Base-by-base conservation (phyloP, 805 yeast genomes). In the Brettanomyces sp. region DNA sequence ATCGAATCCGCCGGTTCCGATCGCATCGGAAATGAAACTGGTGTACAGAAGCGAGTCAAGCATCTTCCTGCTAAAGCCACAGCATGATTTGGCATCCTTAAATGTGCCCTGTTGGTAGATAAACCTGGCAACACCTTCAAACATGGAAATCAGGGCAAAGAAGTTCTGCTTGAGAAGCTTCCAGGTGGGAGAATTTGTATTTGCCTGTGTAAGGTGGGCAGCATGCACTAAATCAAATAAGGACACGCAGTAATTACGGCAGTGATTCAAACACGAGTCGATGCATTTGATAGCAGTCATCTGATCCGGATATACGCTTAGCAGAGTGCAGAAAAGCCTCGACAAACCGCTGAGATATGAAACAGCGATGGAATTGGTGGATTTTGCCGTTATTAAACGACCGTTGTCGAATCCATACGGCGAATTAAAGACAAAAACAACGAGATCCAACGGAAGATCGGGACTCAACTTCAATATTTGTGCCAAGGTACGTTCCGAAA, bases 1-100 rank as follows among this genome's bases (percentile, higher is more conserved):
- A 47, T 77, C 79, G 55, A 80, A 80, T 3, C 85, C 85, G 4
- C 84, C 85, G 23, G 75, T 73, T 0, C 86, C 86, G 7, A 80
- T 71, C 22, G 73, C 64, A 28, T 73, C 69, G 24, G 79, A 54
- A 7, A 80, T 63, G 49, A 72, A 77, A 50, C 75, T 69, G 43
- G 71, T 41, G 49, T 72, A 59, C 54, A 67, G 76, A 11, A 79
- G 59, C 5, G 64, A 56, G 39, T 66, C 66, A 33, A 77, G 54
- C 0, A 74, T 58, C 37, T 64, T 54, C 24, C 62, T 51, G 35
- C 66, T 49, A 9, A 59, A 51, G 45, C 40, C 6, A 40, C 30
- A 14, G 47, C 44, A 5, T 13, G 44, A 42, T 2, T 21, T 8
- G 14, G 33, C 52, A 50, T 13, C 43, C 32, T 13, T 54, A 28